Evolutionary conservation across 441 rosid species (phyloP), one percentile per base, ranked within the genome.

Genomic region (Manihot esculenta): DNA sequence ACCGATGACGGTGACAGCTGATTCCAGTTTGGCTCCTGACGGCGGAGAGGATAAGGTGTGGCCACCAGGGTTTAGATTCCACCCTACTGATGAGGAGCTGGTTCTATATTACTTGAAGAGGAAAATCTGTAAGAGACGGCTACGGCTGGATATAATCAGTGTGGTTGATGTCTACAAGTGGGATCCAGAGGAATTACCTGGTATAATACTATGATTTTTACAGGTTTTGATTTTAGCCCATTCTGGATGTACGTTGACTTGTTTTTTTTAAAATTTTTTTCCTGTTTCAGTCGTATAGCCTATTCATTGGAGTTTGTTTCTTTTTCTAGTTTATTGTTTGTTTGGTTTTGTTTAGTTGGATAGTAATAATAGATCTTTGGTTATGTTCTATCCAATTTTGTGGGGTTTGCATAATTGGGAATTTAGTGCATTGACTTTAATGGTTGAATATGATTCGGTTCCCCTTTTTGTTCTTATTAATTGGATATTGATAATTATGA

Each of bases 41-140:
- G 56, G 3, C 6, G 21, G 47, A 9, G 67, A 79, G 0, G 84
- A 84, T 0, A 70, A 76, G 62, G 79, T 69, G 26, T 88, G 92
- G 85, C 97, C 97, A 7, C 99, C 99, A 3, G 97, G 98, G 53
- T 94, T 94, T 75, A 78, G 98, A 70, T 93, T 93, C 74, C 94
- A 91, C 64, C 98, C 98, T 0, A 93, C 97, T 8, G 98, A 90
- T 65, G 97, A 94, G 75, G 99, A 94, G 79, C 83, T 94, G 45
- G 80, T 94, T 8, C 73, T 94, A 35, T 94, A 87, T 72, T 88
- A 89, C 71, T 80, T 94, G 14, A 90, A 94, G 87, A 87, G 83
- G 87, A 94, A 90, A 89, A 89, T 94, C 80, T 89, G 97, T 72
- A 61, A 72, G 44, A 79, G 56, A 56, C 84, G 68, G 82, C 79